Evolutionary conservation across 2,329 filamentous ascomycete species (phyloP).

Genomic region (Huntiella decipiens): DNA sequence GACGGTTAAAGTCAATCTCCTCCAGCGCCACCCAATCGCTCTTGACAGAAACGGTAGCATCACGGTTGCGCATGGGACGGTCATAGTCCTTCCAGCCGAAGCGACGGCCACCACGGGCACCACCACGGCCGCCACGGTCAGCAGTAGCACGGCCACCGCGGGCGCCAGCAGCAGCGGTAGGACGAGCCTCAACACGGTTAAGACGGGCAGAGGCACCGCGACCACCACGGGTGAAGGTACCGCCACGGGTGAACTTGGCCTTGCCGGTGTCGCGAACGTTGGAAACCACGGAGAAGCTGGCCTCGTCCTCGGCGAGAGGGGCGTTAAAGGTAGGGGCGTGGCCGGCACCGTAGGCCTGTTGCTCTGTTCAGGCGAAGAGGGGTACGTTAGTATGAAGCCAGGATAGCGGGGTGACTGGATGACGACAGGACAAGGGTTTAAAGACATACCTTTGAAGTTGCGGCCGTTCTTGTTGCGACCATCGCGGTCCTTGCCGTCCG

Average conservation of each 20-base stretch:
- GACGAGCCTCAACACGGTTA: constrained; percentile 44
- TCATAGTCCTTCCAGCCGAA: constrained; percentile 99
- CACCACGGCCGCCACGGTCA: constrained; percentile 54
- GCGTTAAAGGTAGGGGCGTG: constrained; percentile 75
- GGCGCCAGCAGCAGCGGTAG: constrained; percentile 37
- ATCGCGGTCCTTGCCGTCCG: constrained; percentile 71
- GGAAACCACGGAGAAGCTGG: constrained; percentile 93
- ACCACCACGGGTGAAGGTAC: constrained; percentile 70
- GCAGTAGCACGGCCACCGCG: constrained; percentile 46
- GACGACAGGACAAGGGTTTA: not conserved
- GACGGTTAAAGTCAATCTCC: constrained; percentile 94
- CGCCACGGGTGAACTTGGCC: constrained; percentile 72
- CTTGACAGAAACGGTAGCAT: constrained; percentile 91
- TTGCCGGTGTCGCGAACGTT: constrained; percentile 76
- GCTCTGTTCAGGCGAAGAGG: constrained; percentile 38
- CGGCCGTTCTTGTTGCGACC: constrained; percentile 62
- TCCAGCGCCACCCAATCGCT: constrained; percentile 89
- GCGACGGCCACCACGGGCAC: constrained; percentile 58
- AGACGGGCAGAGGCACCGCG: constrained; percentile 54
- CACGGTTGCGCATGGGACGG: constrained; percentile 90
- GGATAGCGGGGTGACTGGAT: not conserved
- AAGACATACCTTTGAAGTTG: constrained; percentile 62
- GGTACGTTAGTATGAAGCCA: constrained; percentile 11
- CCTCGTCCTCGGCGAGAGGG: constrained; percentile 85
- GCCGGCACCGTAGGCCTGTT: constrained; percentile 90